Base-by-base conservation (phyloP, 495 filamentous ascomycete genomes). In the Penicilliopsis zonata region DNA sequence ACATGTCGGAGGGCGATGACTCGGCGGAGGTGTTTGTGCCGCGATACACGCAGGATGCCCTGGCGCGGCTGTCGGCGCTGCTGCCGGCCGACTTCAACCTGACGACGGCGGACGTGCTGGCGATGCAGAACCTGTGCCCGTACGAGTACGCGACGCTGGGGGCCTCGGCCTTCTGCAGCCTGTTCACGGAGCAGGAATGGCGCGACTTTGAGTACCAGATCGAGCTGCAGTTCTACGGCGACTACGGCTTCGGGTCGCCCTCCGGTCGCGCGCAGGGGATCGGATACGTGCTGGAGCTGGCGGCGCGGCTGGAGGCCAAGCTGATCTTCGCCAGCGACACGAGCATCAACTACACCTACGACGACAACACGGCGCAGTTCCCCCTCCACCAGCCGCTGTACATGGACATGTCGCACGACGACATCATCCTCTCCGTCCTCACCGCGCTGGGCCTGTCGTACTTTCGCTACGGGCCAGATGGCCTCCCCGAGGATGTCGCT, bases 251-350 rank as follows among this genome's bases (percentile, higher is more conserved):
- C 43, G 70, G 69, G n/a, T 74, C 71, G 2, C 69, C 74, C 1
- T 65, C 61, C 4, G 75, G 72, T 16, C 61, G 76, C 5, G 77
- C 76, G 8, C 61, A 74, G 15, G 76, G 74, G 1, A 68, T 78
- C 25, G 76, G 74, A 22, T 80, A 74, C 36, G 67, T 77, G 9
- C 53, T 74, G 31, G 76, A 80, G 51, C 61, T 77, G 22, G 49
- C 72, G 2, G 76, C 73, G 4, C 61, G 76, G 13, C 60, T 79
- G 5, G 36, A 67, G 33, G 55, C 69, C 40, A 70, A 75, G 41
- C 57, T 69, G 4, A 44, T 52, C 30, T 53, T 69, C 13, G 61
- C 57, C 13, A 64, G 64, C 1, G 60, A 63, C 7, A 69, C 63
- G 7, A 68, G 72, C 39, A 64, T 75, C 57, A 79, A 80, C 44